Percentiles rank a stretch among this genome's conserved stretches.
Conservation (phyloP, 257 asterid genomes). For the Solanum arcanum region DNA sequence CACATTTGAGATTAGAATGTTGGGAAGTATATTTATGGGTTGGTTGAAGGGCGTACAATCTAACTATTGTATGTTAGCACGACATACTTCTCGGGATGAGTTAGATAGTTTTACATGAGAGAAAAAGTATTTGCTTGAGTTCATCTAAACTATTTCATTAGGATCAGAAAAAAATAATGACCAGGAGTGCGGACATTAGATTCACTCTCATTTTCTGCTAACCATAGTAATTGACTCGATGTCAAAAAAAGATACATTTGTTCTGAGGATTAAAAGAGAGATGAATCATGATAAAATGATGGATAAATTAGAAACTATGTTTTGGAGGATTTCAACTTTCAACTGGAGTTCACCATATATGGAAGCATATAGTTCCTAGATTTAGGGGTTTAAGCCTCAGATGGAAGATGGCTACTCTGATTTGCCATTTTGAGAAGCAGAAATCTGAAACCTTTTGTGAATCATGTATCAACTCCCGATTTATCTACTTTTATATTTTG, state of each 20-base stretch:
- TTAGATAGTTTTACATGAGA: neutral
- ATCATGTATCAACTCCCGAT: neutral
- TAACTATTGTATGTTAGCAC: neutral
- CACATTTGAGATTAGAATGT: neutral
- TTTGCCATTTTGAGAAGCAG: neutral
- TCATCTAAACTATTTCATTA: neutral
- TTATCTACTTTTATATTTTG: neutral
- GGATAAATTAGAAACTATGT: neutral
- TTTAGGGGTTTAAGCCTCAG: neutral
- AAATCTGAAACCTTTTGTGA: neutral
- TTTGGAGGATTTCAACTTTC: neutral
- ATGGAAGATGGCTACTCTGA: neutral
- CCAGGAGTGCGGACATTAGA: neutral
- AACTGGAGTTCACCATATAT: neutral
- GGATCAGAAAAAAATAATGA: neutral
- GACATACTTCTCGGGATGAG: neutral
- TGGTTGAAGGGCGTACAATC: neutral
- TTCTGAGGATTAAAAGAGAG: neutral
- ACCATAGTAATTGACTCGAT: neutral
- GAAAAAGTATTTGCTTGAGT: neutral
- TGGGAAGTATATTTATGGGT: neutral
- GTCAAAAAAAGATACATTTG: neutral
- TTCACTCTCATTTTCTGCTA: neutral
- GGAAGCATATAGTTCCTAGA: neutral
- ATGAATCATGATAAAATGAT: neutral